phyloP scores from a whole-genome alignment of 2,329 filamentous ascomycete species.

The Talaromyces sp. region DNA sequence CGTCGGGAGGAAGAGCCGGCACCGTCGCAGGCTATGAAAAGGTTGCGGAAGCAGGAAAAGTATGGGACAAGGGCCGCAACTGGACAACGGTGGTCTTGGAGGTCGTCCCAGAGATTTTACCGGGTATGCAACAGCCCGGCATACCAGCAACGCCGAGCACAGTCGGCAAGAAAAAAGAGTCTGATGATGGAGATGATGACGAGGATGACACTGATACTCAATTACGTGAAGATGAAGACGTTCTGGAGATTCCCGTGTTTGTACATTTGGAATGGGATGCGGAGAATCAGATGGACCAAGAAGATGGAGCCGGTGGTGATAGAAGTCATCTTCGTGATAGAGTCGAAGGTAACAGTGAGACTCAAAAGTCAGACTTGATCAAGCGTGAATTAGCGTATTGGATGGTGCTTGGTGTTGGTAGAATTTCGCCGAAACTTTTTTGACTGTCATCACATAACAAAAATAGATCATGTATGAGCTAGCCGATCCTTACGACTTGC shows the following conservation, averaged over 20 bases:
- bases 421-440: conserved; percentile 52
- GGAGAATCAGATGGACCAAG: conserved; percentile 46
- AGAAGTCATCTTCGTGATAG: conserved; percentile 9
- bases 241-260: conserved; percentile 89
- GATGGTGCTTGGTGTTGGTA: conserved; percentile 85
- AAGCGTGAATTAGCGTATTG: conserved; percentile 91
- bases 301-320: conserved; percentile 4
- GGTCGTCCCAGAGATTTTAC: conserved; percentile 62
- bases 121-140: conserved; percentile 23
- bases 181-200: conserved; percentile 27
- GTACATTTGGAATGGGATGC: conserved; percentile 87
- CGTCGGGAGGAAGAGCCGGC: conserved; percentile 26
- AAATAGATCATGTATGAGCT: not conserved
- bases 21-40: conserved; percentile 37
- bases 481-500: not conserved
- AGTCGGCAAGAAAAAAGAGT: conserved; percentile 19
- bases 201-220: conserved; percentile 25
- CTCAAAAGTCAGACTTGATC: conserved; percentile 62
- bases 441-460: not conserved
- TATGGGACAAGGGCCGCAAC: conserved; percentile 92
- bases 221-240: conserved; percentile 54
- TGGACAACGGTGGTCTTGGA: conserved; percentile 94
- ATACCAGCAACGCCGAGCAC: conserved; percentile 18
- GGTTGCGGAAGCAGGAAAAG: conserved; percentile 79
- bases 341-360: not conserved